Evolutionary conservation across 129 eudicot species (phyloP), one percentile per base, ranked within the genome.

Genomic region (Pulicaria dysenterica): DNA sequence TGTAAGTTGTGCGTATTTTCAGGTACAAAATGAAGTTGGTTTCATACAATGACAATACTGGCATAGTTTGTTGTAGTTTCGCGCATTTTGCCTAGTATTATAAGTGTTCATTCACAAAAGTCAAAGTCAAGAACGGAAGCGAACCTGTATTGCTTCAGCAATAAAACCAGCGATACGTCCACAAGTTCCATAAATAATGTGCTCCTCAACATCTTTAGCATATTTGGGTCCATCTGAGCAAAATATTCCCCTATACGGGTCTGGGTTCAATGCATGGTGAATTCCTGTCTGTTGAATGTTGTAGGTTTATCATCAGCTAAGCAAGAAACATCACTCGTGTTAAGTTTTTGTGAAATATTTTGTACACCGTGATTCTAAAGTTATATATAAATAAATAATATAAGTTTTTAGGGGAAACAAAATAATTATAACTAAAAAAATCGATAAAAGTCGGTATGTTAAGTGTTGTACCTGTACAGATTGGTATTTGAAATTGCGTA

Each of bases 221-320:
- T 89, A 89, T 40, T 79, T 78, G 55, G 58, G 41, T 60, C 89
- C 96, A 69, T 89, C 89, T 24, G 96, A 82, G 46, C 96, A 92
- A 75, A 86, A 86, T 7, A 82, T 45, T 45, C 96, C 96, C 59
- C 89, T 81, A 80, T 89, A 89, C 15, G 85, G 89, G 73, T 89
- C 96, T 12, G 96, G 96, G 75, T 89, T 89, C 73, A 75, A 67
- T 17, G 82, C 91, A 55, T 89, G 96, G 75, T 86, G 96, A 67
- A 89, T 82, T 75, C 91, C 96, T 71, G 79, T 78, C 96, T 89
- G 84, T 73, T 56, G 57, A 49, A 64, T 62, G 24, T 50, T 58
- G 42, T 2, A 76, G 56, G 67, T 40, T 31, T 67, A 43, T 45
- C 62, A 68, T 67, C 70, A 65, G 70, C 56, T 65, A 65, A 65